Evolutionary conservation across 352 stramenopile genomes (phyloP), one percentile per base, ranked within the genome.

Genomic region (Poterioochromonas sp.): DNA sequence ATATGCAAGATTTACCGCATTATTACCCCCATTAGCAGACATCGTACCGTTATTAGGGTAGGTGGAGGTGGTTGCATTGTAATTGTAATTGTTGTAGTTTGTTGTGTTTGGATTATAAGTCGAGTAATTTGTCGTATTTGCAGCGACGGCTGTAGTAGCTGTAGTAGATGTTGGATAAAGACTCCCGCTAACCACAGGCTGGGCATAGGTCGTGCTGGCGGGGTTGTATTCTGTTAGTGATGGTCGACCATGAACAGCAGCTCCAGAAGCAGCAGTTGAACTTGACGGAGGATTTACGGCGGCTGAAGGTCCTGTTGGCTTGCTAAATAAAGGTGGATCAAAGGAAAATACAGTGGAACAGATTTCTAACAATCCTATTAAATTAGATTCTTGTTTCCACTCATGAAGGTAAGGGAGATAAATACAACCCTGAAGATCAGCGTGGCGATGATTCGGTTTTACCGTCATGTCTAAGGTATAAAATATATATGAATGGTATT

Each of bases 341-440:
- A 35, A 22, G 29, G 5, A 29, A n/a, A 74, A 74, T 8, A 74
- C 65, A 40, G 8, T 41, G 60, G 73, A 84, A 49, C 83, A 79
- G 41, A 76, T 58, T 11, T 58, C 73, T 40, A 77, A 79, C 84
- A 85, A 60, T 51, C 78, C 35, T 29, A 80, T 62, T 11, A 85
- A 54, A 44, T 83, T 81, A 41, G 60, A 89, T 80, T 53, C 94
- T 86, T 84, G 78, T 2, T 47, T 54, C 82, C 82, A 85, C 49
- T 85, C 76, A 68, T 85, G 82, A 15, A 85, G 64, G 71, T 85
- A 85, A 18, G 82, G 82, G 0, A 85, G 73, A 64, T 85, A 85
- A 5, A 85, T 76, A 54, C 82, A 40, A 8, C 82, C 82, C 47
- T 80, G 51, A 26, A 77, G 64, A 68, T 85, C 82, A 0, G 85